Base-by-base conservation (phyloP, 2,329 filamentous ascomycete species). In the Verticillium tricorpus region DNA sequence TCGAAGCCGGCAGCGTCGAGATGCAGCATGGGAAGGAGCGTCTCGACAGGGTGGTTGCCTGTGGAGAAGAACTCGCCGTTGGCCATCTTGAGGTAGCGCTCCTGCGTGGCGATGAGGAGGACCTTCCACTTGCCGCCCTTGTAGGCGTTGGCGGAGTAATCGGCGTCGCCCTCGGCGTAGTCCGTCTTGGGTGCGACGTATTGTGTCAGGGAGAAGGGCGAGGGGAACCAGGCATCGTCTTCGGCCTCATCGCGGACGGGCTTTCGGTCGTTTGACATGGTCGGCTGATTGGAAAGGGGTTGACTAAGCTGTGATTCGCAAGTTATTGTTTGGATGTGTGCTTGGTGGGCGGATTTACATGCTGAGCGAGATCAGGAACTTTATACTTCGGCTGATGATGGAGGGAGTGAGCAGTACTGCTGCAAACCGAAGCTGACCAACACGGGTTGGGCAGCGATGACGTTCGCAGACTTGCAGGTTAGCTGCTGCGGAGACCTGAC, bases 1-100 rank as follows among this genome's bases (percentile, higher is more conserved):
- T 67, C 65, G 56, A 67, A 67, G 54, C 65, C 65, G 15, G 65
- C 65, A 15, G 65, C 64, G 60, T 67, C 61, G 40, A 67, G 64
- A 59, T 67, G 65, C 17, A 61, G n/a, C 60, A 67, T 62, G 25
- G 65, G 65, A 35, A 67, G 64, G 14, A 67, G 64, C 61, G 63
- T 63, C 61, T 67, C 65, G 25, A 67, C 65, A 0, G 65, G 65
- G 56, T 67, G 65, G 61, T 67, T 67, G 32, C 65, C 65, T n/a
- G 65, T 67, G 12, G 64, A 66, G 65, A 67, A 67, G 62, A 67
- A 67, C 35, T 61, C 52, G 54, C 65, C 65, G 58, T 60, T 61
- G 25, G 62, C 62, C 65, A 67, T 67, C 45, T 62, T 62, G 15
- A 67, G 65, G 59, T 67, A 67, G 25, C 65, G 64, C 64, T 67